Evolutionary conservation across 164 flowering plant species (phyloP), one percentile per base, ranked within the genome.

Genomic region (Liquidambar formosana): DNA sequence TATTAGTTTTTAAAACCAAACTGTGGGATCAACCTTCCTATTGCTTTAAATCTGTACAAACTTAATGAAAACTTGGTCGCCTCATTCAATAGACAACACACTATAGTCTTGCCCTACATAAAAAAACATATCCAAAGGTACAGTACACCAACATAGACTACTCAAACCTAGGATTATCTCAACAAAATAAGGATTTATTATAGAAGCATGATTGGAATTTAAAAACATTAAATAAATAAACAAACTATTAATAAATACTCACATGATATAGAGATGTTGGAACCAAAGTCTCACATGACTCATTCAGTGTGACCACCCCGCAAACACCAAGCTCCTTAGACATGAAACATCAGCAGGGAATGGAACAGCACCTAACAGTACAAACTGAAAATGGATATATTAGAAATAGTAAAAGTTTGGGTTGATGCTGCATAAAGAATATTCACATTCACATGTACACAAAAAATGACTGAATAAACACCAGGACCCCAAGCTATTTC

Each of bases 351-450:
- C 93, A 67, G 77, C 48, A 15, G 98, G 94, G 77, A 94, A 94
- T 60, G 98, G 98, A 81, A 94, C 98, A 69, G 98, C 98, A 66
- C 98, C 98, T 75, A 94, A 67, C 77, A 92, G 64, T 61, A 94
- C 19, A 87, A 82, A 89, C 97, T 94, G 93, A 69, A 58, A 59
- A 57, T 5, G 6, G 26, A 71, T 16, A 54, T 57, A 46, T 77
- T 69, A 74, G 66, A 44, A 47, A 25, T 18, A 22, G 28, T 11
- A 54, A 54, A 22, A 54, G 12, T 1, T 54, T 54, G 1, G 58
- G 13, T 13, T 4, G 22, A 13, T 10, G 23, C 22, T 10, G 22
- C 58, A 54, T 54, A 8, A 22, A 54, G 4, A 54, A 22, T 53
- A 21, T 13, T 21, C 51, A n/a, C 6, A 33, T 6, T 33, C 41